phyloP scores from a whole-genome alignment of 2,329 filamentous ascomycete species.

The Lachnellula occidentalis region DNA sequence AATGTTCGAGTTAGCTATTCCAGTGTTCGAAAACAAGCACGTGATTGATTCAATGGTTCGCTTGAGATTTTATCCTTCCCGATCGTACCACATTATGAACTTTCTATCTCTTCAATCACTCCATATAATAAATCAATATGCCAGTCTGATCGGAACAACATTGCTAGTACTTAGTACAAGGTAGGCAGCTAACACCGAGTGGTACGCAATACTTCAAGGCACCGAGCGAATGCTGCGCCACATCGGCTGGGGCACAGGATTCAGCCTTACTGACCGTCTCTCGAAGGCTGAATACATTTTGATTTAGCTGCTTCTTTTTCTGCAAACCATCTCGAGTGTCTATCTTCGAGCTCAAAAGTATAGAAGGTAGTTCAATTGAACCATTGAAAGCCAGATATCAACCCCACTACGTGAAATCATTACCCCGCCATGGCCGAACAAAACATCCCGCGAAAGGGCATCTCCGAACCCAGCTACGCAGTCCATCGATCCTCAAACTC shows the following conservation, averaged over 20 bases:
- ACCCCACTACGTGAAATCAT: not conserved
- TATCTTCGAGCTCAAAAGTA: not conserved
- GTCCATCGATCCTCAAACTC: slow-evolving; percentile 16
- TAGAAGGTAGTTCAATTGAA: not conserved
- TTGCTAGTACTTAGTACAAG: not conserved
- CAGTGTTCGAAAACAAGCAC: not conserved
- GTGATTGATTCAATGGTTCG: too few species aligned
- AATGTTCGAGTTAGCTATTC: not conserved
- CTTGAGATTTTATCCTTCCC: too few species aligned
- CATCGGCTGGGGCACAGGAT: not conserved
- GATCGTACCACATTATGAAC: too few species aligned
- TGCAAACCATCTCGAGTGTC: not conserved
- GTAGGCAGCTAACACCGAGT: not conserved
- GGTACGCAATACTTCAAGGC: slow-evolving; percentile 3
- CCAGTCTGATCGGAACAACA: not conserved
- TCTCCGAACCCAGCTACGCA: slow-evolving; percentile 16
- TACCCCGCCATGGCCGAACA: slow-evolving; percentile 9
- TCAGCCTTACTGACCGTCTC: slow-evolving; percentile 6
- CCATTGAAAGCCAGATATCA: not conserved
- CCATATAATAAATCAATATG: not conserved
- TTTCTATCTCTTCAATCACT: not conserved
- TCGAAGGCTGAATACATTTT: slow-evolving; percentile 2
- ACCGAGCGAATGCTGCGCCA: slow-evolving; percentile 10
- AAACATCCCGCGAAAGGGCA: slow-evolving; percentile 9
- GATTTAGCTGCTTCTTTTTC: not conserved